Evolutionary conservation across 1,139 yeast species (phyloP).

Genomic region (Hyphopichia burtonii): DNA sequence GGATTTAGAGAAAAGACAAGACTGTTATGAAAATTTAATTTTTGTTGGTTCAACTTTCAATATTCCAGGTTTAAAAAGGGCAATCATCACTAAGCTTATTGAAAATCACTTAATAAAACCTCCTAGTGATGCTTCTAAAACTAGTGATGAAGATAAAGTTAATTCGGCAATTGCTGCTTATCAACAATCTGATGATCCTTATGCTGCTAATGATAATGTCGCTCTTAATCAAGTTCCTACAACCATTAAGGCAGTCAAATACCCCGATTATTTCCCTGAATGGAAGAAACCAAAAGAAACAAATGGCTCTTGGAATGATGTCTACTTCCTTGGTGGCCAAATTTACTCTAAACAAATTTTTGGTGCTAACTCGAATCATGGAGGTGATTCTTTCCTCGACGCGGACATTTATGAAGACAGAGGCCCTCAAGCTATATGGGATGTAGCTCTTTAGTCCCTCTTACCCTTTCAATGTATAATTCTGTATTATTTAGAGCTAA

Average conservation of each 20-base stretch:
- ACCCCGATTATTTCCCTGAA: conserved; percentile 91
- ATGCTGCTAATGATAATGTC: conserved; percentile 18
- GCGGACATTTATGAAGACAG: conserved; percentile 71
- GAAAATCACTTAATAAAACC: conserved; percentile 54
- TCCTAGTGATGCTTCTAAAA: conserved; percentile 25
- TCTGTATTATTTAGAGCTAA: neutral
- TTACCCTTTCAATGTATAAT: neutral
- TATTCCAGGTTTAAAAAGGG: conserved; percentile 76
- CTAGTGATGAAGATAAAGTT: conserved; percentile 29
- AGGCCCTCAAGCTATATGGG: conserved; percentile 75
- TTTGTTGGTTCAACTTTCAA: conserved; percentile 74
- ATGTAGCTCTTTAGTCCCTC: conserved; percentile 14
- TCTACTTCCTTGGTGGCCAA: conserved; percentile 81
- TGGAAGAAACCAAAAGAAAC: conserved; percentile 72
- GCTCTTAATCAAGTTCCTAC: conserved; percentile 71
- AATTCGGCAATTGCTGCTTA: conserved; percentile 44
- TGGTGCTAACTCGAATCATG: conserved; percentile 55
- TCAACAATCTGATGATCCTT: conserved; percentile 42
- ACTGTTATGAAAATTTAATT: conserved; percentile 82
- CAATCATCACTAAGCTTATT: conserved; percentile 57
- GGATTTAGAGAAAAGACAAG: conserved; percentile 73
- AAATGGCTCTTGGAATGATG: conserved; percentile 69
- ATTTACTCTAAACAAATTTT: conserved; percentile 85
- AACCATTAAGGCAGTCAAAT: conserved; percentile 62
- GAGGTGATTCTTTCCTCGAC: conserved; percentile 67